A percentile compares a stretch with the other conserved stretches of the same genome.
These are phyloP conservation scores for Debaryomycetaceae sp. DNA, from an alignment of 1,139 yeast species.

Conservation along the genomic window DNA sequence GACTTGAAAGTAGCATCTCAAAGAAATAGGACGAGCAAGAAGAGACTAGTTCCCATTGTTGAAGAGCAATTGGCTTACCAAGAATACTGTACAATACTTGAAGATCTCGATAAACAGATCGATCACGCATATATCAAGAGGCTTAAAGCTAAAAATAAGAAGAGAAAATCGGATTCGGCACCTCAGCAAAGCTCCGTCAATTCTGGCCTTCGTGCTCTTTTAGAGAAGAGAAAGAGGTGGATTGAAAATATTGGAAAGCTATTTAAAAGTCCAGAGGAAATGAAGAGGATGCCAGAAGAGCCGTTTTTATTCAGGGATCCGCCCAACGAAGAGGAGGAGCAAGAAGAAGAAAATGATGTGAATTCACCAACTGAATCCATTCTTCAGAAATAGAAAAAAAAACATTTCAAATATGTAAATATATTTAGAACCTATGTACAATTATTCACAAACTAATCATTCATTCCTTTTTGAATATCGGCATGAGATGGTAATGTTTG, in stretches of 20 bases:
- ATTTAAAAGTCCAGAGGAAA: slow-evolving; percentile 63
- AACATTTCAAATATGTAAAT: slow-evolving; percentile 4
- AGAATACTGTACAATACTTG: slow-evolving; percentile 84
- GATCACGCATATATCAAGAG: slow-evolving; percentile 91
- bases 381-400: slow-evolving; percentile 9
- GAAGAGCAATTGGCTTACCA: slow-evolving; percentile 95
- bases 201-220: slow-evolving; percentile 69
- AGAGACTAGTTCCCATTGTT: slow-evolving; percentile 64
- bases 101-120: slow-evolving; percentile 92
- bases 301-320: slow-evolving; percentile 44
- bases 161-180: slow-evolving; percentile 55
- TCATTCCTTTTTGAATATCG: slow-evolving; percentile 44
- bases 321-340: slow-evolving; percentile 42
- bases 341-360: slow-evolving; percentile 46
- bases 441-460: slow-evolving; percentile 7
- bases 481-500: slow-evolving; percentile 57
- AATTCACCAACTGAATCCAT: slow-evolving; percentile 28
- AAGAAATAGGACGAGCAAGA: slow-evolving; percentile 66
- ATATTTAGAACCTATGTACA: slow-evolving; percentile 8
- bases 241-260: slow-evolving; percentile 83
- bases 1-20: slow-evolving; percentile 61
- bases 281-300: slow-evolving; percentile 71
- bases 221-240: slow-evolving; percentile 90
- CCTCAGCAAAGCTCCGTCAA: slow-evolving; percentile 57
- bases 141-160: slow-evolving; percentile 76